Conservation (phyloP, 176 grass and related monocot species). For the Triticum urartu region DNA sequence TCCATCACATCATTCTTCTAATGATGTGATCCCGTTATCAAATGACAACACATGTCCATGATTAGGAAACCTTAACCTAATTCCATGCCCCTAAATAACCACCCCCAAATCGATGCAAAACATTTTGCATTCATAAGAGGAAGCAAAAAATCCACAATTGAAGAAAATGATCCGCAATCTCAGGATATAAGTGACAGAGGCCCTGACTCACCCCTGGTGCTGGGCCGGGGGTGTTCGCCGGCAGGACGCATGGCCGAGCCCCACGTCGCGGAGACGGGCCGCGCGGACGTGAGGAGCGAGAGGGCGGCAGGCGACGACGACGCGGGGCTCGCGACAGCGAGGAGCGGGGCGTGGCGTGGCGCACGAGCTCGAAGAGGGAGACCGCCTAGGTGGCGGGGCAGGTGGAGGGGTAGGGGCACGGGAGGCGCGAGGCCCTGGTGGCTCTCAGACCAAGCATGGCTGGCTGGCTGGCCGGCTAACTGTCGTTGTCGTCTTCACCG, state of each 20-base stretch:
- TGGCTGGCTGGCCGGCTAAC: background rate
- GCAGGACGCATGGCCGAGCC: slow-evolving; percentile 6
- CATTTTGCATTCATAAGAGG: too few relatives aligned
- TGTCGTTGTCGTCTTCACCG: background rate
- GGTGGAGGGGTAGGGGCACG: background rate
- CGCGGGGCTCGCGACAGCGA: background rate
- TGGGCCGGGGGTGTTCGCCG: slow-evolving; percentile 4
- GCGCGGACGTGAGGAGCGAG: slow-evolving; percentile 28
- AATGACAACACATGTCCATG: too few relatives aligned
- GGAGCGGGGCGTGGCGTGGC: slow-evolving; percentile 22
- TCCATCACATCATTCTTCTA: too few relatives aligned
- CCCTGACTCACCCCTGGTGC: slow-evolving; percentile 43
- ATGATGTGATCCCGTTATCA: too few relatives aligned
- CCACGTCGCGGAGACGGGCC: slow-evolving; percentile 13
- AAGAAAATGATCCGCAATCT: too few relatives aligned
- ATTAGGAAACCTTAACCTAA: too few relatives aligned
- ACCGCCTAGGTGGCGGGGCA: background rate
- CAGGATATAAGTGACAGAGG: too few relatives aligned
- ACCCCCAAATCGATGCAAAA: too few relatives aligned
- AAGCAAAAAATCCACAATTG: too few relatives aligned
- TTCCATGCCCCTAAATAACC: too few relatives aligned
- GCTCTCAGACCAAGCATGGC: slow-evolving; percentile 40
- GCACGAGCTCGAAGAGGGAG: slow-evolving; percentile 20
- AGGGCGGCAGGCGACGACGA: slow-evolving; percentile 22
- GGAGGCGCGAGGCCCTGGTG: slow-evolving; percentile 31